Conservation (phyloP, 148 eudicot species). For the Chenopodium formosanum region DNA sequence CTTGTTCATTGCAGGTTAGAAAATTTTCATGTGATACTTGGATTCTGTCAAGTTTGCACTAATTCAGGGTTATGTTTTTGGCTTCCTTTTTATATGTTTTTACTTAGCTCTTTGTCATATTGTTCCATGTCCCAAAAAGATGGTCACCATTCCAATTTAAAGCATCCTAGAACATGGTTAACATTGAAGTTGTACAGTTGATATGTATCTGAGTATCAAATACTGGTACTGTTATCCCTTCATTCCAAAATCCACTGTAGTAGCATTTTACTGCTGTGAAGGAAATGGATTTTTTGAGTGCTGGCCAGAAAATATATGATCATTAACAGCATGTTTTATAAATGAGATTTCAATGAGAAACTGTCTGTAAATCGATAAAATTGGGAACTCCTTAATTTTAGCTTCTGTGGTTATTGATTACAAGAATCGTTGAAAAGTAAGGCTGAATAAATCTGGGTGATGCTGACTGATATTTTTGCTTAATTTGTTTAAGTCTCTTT, state of each 20-base stretch:
- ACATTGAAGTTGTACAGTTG: background rate
- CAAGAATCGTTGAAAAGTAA: too few species aligned
- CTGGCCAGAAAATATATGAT: background rate
- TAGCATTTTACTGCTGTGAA: background rate
- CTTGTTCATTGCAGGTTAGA: conserved; percentile 98
- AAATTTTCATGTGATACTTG: background rate
- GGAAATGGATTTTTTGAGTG: background rate
- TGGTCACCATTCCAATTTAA: background rate
- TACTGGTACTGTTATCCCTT: background rate
- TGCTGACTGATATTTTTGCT: too few species aligned
- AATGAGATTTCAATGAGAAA: too few species aligned
- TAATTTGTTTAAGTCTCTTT: too few species aligned
- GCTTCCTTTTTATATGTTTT: background rate
- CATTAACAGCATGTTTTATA: too few species aligned
- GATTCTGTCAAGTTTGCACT: background rate
- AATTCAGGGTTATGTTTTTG: background rate
- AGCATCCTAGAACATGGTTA: background rate
- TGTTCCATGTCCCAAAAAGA: background rate
- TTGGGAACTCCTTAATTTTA: too few species aligned
- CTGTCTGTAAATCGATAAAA: too few species aligned
- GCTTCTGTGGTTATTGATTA: too few species aligned
- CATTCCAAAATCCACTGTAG: background rate
- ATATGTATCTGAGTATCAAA: background rate
- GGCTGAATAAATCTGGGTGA: too few species aligned
- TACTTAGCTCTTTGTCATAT: background rate